Evolutionary conservation across 2,329 filamentous ascomycete genomes (phyloP), one percentile per base, ranked within the genome.

Genomic region (Magnaporthiopsis rhizophila): DNA sequence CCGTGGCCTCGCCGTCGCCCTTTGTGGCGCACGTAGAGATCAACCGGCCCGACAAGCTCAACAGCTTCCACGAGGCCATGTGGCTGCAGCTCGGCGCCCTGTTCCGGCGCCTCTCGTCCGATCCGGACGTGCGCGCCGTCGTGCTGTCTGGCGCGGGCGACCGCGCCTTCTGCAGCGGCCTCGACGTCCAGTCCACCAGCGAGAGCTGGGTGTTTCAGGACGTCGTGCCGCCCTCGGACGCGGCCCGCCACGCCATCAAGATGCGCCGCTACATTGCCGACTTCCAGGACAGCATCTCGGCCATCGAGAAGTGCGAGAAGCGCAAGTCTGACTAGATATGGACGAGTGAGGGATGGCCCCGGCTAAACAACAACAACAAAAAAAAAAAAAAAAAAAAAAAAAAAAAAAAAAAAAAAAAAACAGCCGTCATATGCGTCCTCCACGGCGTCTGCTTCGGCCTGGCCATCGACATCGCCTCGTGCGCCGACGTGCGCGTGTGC

Each of bases 11-110:
- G 81, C 96, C 69, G 86, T 86, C 58, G 91, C 92, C 88, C 71
- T 87, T 87, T 78, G 88, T 97, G 61, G 90, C 88, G n/a, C 91
- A 96, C 74, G 89, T 98, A 65, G 89, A 97, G 77, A 96, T 96
- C 78, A 93, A 96, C 79, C 86, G 93, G 1, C 86, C 93, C 1
- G 77, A 86, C 69, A 97, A 96, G 79, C 80, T 97, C 74, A 98
- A 98, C 75, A 87, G 93, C 68, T 97, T 97, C 75, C 83, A 86
- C 69, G 87, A 91, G 74, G 79, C 85, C 64, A 94, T 97, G 87
- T 97, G 93, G 92, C 79, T 88, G 63, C 92, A 96, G 78, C 82
- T 97, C 67, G 85, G 87, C 64, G 72, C 75, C 15, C 81, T 96
- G 69, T 95, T 98, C 79, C 76, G 80, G 65, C 81, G 83, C 66